phyloP scores from a whole-genome alignment of 306 rosid genomes.

The Quercus dentata region DNA sequence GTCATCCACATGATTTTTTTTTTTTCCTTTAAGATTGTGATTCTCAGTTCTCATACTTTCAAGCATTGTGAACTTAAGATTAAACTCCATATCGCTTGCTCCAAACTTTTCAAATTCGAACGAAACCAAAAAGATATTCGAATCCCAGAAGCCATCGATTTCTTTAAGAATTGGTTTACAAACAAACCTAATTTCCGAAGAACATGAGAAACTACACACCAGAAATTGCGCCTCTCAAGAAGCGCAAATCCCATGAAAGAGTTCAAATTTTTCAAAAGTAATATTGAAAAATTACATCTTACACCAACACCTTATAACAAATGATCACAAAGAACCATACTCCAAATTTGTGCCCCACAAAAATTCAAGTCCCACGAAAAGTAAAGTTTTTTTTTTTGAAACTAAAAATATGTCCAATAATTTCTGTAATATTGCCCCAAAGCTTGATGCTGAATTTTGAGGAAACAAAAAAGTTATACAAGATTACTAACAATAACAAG shows the following conservation, averaged over 20 bases:
- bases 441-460: slow-evolving; percentile 5
- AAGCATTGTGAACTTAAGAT: neutral
- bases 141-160: slow-evolving; percentile 4
- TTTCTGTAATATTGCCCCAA: neutral
- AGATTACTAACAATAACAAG: neutral
- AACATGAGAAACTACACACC: neutral
- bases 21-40: neutral
- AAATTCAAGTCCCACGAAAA: neutral
- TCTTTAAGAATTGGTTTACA: neutral
- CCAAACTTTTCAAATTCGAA: neutral
- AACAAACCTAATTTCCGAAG: neutral
- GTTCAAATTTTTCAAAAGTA: neutral
- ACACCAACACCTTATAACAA: neutral
- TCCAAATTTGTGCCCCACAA: neutral
- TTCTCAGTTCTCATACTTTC: neutral
- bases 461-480: neutral
- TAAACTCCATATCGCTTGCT: neutral
- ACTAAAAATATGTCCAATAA: neutral
- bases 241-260: neutral
- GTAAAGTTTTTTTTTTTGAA: neutral
- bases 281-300: neutral
- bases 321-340: neutral
- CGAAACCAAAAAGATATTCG: neutral
- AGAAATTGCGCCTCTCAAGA: neutral
- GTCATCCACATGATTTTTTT: neutral